Conservation (phyloP, 176 grass and related monocot species). For the Triticum timopheevii region DNA sequence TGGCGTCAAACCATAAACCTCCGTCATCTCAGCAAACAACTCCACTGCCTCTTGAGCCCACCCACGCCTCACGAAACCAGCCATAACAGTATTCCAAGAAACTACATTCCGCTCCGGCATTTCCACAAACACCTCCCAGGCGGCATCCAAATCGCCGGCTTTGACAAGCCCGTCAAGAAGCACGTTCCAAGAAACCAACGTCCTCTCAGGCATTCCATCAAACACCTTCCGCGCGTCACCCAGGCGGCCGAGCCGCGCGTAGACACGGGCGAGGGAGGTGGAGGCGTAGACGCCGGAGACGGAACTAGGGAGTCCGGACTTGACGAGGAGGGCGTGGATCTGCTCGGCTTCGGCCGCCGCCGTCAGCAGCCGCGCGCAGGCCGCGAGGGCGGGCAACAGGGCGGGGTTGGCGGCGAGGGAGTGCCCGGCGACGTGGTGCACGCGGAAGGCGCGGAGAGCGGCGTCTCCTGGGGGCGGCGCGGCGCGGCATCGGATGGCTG, state of each 20-base stretch:
- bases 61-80: conserved; percentile 30
- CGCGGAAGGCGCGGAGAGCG: conserved; percentile 32
- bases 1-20: conserved; percentile 31
- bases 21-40: conserved; percentile 39
- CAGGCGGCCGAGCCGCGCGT: conserved; percentile 31
- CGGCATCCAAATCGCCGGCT: conserved; percentile 37
- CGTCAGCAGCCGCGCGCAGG: conserved; percentile 42
- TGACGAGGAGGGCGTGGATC: conserved; percentile 52
- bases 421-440: conserved; percentile 23
- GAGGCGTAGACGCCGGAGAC: conserved; percentile 26
- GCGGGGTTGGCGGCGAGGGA: conserved; percentile 30
- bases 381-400: conserved; percentile 37
- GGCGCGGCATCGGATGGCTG: conserved; percentile 11
- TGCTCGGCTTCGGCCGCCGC: conserved; percentile 35
- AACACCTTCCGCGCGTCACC: conserved; percentile 48
- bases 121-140: conserved; percentile 34
- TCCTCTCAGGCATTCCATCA: conserved; percentile 42
- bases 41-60: conserved; percentile 42
- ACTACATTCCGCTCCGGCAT: conserved; percentile 45
- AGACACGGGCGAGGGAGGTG: conserved; percentile 42
- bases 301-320: conserved; percentile 21
- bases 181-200: conserved; percentile 51
- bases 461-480: conserved; percentile 7
- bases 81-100: conserved; percentile 51
- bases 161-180: conserved; percentile 42